Base-by-base conservation (phyloP, 129 eudicot genomes). In the Helichrysum umbraculigerum region DNA sequence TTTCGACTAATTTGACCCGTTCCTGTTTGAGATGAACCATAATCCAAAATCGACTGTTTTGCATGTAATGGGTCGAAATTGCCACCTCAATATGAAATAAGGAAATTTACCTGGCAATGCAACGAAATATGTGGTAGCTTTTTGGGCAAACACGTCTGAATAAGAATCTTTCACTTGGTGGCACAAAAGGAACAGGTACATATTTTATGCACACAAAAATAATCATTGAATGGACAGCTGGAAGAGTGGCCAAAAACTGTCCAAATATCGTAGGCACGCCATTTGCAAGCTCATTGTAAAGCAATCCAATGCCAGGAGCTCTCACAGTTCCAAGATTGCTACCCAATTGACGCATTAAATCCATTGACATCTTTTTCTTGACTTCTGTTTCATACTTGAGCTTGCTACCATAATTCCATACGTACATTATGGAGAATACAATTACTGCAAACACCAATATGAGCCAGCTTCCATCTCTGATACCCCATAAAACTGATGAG, bases 391-490 rank as follows among this genome's bases (percentile, higher is more conserved):
- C 97, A 75, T 91, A 86, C 74, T 87, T 94, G 35, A 94, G 91
- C 82, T 88, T 91, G 82, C 96, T 91, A 47, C 98, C 98, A 20
- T 94, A 94, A 83, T 94, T 94, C 98, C 98, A 94, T 77, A 91
- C 83, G 79, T 78, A 91, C 98, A 94, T 94, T 39, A 94, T 67
- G 16, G 87, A 73, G 72, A 87, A 87, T 76, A 84, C 78, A 29
- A 87, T 78, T 8, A 83, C 70, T 21, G 97, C 88, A 59, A 91
- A 91, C 21, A 94, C 88, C 69, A 94, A 61, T 73, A 91, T 91
- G 71, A 94, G 83, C 98, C 98, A 94, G 86, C 98, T 91, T 84
- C 98, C 98, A 83, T 94, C 98, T 77, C 78, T 84, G 68, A 94
- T 78, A 47, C 88, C 85, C 86, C 90, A 76, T 73, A 94, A 75